A percentile compares a stretch with the other conserved stretches of the same genome.
Conservation (phyloP, 202 grass and related monocot species). For the Schoenoplectus triqueter region DNA sequence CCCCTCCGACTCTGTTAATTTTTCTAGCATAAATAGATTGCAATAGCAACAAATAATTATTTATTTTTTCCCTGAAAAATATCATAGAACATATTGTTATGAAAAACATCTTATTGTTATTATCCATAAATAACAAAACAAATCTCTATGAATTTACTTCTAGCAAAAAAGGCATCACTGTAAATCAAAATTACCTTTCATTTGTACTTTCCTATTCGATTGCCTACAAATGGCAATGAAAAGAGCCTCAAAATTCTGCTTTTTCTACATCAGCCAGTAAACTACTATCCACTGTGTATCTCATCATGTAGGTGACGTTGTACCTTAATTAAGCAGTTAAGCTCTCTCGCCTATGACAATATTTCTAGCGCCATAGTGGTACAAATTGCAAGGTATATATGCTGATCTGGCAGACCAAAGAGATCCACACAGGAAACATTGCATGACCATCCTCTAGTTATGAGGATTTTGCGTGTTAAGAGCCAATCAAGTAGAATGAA, state of each 20-base stretch:
- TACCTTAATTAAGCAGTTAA: not conserved
- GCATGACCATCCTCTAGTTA: not conserved
- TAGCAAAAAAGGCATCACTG: too few species aligned
- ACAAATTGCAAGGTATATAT: not conserved
- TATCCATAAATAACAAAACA: too few species aligned
- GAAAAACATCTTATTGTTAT: too few species aligned
- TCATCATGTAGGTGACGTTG: not conserved
- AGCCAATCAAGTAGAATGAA: not conserved
- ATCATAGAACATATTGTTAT: too few species aligned
- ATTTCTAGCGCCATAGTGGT: not conserved
- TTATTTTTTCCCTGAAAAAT: too few species aligned
- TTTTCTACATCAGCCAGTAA: not conserved
- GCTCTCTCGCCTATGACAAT: not conserved
- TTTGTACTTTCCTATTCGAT: too few species aligned
- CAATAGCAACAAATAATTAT: too few species aligned
- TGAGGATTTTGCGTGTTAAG: not conserved
- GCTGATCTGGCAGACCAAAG: not conserved
- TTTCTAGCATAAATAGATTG: too few species aligned
- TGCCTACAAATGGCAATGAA: too few species aligned
- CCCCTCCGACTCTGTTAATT: too few species aligned
- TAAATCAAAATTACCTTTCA: too few species aligned
- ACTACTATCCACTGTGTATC: not conserved
- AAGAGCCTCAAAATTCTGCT: not conserved
- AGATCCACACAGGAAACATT: not conserved
- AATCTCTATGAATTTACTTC: too few species aligned